phyloP scores from a whole-genome alignment of 2,329 filamentous ascomycete species.

The Xylariaceae sp. region DNA sequence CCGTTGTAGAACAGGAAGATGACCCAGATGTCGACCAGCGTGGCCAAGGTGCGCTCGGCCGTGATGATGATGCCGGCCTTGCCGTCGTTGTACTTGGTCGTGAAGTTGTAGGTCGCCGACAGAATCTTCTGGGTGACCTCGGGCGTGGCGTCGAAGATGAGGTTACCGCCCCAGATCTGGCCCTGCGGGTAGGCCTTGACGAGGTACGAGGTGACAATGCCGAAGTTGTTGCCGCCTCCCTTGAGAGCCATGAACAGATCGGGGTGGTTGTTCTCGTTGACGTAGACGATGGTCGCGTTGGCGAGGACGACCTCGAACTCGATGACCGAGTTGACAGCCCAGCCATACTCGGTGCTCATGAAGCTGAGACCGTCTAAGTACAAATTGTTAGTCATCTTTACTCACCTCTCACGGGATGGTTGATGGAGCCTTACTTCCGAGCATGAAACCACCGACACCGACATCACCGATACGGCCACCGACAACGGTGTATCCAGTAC shows the following conservation, averaged over 20 bases:
- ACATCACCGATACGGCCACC: constrained; percentile 42
- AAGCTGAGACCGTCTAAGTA: constrained; percentile 45
- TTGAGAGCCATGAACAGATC: constrained; percentile 50
- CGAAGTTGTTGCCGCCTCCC: constrained; percentile 54
- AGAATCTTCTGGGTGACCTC: constrained; percentile 35
- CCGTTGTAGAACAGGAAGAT: constrained; percentile 61
- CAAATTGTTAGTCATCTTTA: constrained; percentile 12
- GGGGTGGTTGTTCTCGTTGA: constrained; percentile 35
- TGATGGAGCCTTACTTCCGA: constrained; percentile 43
- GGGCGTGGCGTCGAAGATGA: constrained; percentile 32
- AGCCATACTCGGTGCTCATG: constrained; percentile 46
- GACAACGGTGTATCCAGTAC: constrained; percentile 38
- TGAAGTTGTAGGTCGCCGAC: constrained; percentile 48
- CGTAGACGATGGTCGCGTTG: constrained; percentile 42
- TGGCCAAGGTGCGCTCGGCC: constrained; percentile 39
- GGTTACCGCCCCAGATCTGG: constrained; percentile 39
- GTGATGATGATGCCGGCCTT: constrained; percentile 58
- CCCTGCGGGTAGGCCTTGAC: constrained; percentile 38
- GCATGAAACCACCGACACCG: constrained; percentile 44
- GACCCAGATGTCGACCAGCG: constrained; percentile 48
- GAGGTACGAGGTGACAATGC: constrained; percentile 43
- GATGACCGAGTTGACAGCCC: constrained; percentile 43
- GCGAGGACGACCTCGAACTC: constrained; percentile 49
- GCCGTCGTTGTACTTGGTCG: constrained; percentile 51
- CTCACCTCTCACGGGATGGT: constrained; percentile 17